These are phyloP conservation scores for Aspergillus neotritici DNA, from an alignment of 2,329 filamentous ascomycete genomes.

Conservation along the genomic window DNA sequence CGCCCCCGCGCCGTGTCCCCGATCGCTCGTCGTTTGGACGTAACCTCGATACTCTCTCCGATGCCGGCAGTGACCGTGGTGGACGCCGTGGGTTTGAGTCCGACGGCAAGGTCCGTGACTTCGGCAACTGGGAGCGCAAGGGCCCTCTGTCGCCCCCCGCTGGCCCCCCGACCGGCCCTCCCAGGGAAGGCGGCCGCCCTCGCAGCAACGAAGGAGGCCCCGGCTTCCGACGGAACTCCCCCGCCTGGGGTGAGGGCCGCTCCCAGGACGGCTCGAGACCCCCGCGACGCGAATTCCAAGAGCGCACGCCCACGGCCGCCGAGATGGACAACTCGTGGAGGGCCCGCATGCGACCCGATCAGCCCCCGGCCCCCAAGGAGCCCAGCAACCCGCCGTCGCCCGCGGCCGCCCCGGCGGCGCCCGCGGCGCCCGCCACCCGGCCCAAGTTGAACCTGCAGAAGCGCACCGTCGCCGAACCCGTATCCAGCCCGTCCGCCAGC, in stretches of 20 bases:
- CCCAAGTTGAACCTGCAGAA: slow-evolving; percentile 85
- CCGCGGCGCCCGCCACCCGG: slow-evolving; percentile 55
- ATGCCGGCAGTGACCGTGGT: slow-evolving; percentile 59
- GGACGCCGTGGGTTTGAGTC: slow-evolving; percentile 59
- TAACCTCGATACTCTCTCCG: slow-evolving; percentile 51
- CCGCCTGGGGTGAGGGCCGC: slow-evolving; percentile 65
- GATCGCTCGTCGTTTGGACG: slow-evolving; percentile 53
- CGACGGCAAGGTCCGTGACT: slow-evolving; percentile 73
- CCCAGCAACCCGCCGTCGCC: slow-evolving; percentile 71
- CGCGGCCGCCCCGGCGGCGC: slow-evolving; percentile 56
- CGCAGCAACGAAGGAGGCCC: slow-evolving; percentile 54
- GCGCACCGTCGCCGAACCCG: slow-evolving; percentile 77
- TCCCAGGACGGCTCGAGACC: slow-evolving; percentile 73
- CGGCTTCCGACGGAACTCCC: slow-evolving; percentile 60
- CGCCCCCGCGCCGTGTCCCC: slow-evolving; percentile 54
- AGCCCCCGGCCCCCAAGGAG: slow-evolving; percentile 60
- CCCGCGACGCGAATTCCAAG: slow-evolving; percentile 69
- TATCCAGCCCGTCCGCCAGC: slow-evolving; percentile 41
- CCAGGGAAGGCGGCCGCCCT: slow-evolving; percentile 55
- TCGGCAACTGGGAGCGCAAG: slow-evolving; percentile 90
- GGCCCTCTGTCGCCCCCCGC: slow-evolving; percentile 70
- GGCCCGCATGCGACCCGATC: slow-evolving; percentile 81
- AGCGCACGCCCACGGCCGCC: slow-evolving; percentile 73
- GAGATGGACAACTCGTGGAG: slow-evolving; percentile 95
- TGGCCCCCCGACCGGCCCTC: slow-evolving; percentile 38